Conservation (phyloP, 441 rosid genomes). For the Monsonia emarginata region DNA sequence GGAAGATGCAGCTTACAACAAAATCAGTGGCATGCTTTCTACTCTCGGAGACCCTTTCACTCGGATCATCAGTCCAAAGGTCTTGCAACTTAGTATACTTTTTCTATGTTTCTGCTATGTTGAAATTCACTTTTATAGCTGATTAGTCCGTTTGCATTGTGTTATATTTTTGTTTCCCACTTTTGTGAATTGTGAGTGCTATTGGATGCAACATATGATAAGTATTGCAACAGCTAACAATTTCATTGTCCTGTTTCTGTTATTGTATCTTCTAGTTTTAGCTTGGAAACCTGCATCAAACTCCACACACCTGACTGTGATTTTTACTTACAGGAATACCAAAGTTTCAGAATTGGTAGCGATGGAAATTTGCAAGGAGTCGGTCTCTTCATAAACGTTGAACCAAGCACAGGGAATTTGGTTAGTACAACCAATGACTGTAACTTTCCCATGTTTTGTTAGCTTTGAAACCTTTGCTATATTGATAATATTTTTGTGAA, state of each 20-base stretch:
- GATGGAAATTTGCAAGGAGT: constrained; percentile 87
- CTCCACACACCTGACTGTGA: background rate
- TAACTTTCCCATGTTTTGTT: background rate
- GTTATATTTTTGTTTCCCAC: background rate
- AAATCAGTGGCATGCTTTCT: constrained; percentile 72
- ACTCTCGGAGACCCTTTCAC: constrained; percentile 91
- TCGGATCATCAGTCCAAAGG: constrained; percentile 84
- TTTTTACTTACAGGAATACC: constrained; percentile 51
- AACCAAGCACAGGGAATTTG: constrained; percentile 75
- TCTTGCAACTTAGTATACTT: constrained; percentile 11
- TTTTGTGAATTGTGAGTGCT: background rate
- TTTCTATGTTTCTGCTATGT: background rate
- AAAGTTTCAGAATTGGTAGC: constrained; percentile 75
- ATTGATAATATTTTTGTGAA: background rate
- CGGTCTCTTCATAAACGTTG: constrained; percentile 60
- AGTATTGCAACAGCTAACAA: background rate
- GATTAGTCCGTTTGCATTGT: background rate
- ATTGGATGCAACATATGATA: background rate
- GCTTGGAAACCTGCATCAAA: background rate
- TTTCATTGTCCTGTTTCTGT: background rate
- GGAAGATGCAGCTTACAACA: constrained; percentile 69
- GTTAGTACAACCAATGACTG: constrained; percentile 32
- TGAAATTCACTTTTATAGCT: background rate
- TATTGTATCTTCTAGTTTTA: background rate
- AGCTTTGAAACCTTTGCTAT: background rate